These are phyloP conservation scores for Meyerozyma athensensis DNA, from an alignment of 1,139 yeast genomes.

Conservation along the genomic window DNA sequence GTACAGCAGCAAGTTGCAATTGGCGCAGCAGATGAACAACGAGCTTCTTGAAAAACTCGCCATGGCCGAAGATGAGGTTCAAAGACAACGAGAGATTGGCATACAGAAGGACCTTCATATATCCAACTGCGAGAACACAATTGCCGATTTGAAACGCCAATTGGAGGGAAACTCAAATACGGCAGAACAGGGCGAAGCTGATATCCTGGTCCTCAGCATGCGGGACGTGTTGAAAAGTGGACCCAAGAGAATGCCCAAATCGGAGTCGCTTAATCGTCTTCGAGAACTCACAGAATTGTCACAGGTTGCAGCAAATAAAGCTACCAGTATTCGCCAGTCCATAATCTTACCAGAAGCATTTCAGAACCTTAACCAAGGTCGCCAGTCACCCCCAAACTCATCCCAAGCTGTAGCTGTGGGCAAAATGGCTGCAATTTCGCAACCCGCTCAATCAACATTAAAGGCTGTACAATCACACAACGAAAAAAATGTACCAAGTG, in stretches of 20 bases:
- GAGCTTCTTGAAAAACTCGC: slow-evolving; percentile 15
- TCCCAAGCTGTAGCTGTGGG: no score
- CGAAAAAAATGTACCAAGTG: no score
- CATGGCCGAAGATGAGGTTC: slow-evolving; percentile 14
- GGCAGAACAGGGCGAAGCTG: slow-evolving; percentile 14
- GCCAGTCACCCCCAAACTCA: no score
- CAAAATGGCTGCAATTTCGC: no score
- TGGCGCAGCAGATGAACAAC: slow-evolving; percentile 14
- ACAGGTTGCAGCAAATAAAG: slow-evolving; percentile 4
- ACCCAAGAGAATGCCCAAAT: slow-evolving; percentile 16
- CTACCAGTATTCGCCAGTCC: not conserved
- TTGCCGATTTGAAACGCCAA: slow-evolving; percentile 17
- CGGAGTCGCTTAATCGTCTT: slow-evolving; percentile 10
- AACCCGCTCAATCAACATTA: no score
- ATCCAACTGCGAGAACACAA: slow-evolving; percentile 25
- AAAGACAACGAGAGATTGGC: slow-evolving; percentile 12
- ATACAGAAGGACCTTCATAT: slow-evolving; percentile 10
- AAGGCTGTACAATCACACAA: no score
- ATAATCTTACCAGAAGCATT: not conserved
- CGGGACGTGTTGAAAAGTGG: slow-evolving; percentile 28
- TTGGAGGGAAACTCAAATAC: slow-evolving; percentile 8
- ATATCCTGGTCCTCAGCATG: slow-evolving; percentile 28
- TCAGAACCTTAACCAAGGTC: no score
- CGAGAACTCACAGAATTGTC: slow-evolving; percentile 11
- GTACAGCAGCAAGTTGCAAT: slow-evolving; percentile 10